Percentiles rank a stretch among this genome's conserved stretches.
Evolutionary conservation across 495 filamentous ascomycete species (phyloP).

Genomic region (Aspergillus campestris): DNA sequence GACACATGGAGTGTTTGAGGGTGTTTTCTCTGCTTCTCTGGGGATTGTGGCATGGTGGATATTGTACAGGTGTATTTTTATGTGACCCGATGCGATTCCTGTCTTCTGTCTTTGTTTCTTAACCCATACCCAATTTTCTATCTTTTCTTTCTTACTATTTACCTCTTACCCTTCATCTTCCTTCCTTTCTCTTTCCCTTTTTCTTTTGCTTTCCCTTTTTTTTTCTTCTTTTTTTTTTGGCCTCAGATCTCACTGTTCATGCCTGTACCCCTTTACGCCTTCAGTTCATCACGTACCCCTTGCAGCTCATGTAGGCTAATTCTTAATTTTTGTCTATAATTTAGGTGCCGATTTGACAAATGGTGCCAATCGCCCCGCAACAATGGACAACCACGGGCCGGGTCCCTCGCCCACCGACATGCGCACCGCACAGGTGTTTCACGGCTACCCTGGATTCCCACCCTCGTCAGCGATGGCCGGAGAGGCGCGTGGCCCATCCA

Average conservation of each 20-base stretch:
- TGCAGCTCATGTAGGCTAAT: slow-evolving; percentile 40
- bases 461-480: slow-evolving; percentile 34
- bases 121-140: neutral
- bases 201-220: slow-evolving; percentile 23
- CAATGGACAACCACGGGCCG: slow-evolving; percentile 12
- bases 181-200: slow-evolving; percentile 11
- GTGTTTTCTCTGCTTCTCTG: slow-evolving; percentile 1
- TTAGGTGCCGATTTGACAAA: slow-evolving; percentile 36
- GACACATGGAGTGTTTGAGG: too few species aligned
- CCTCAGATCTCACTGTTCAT: slow-evolving; percentile 9
- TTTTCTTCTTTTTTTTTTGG: slow-evolving; percentile 9
- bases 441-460: slow-evolving; percentile 59
- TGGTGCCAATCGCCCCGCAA: slow-evolving; percentile 22
- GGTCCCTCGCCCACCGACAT: slow-evolving; percentile 41
- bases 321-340: slow-evolving; percentile 13
- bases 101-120: too few species aligned
- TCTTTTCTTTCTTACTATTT: slow-evolving; percentile 19
- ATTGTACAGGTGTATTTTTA: slow-evolving; percentile 18
- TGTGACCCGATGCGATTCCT: neutral
- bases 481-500: slow-evolving; percentile 48
- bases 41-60: slow-evolving; percentile 3
- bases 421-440: slow-evolving; percentile 71
- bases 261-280: slow-evolving; percentile 13
- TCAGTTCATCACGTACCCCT: slow-evolving; percentile 7
- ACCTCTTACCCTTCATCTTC: slow-evolving; percentile 23